These are phyloP conservation scores for Mortierella sp. DNA, from an alignment of 371 early-diverging fungal species.

Conservation along the genomic window DNA sequence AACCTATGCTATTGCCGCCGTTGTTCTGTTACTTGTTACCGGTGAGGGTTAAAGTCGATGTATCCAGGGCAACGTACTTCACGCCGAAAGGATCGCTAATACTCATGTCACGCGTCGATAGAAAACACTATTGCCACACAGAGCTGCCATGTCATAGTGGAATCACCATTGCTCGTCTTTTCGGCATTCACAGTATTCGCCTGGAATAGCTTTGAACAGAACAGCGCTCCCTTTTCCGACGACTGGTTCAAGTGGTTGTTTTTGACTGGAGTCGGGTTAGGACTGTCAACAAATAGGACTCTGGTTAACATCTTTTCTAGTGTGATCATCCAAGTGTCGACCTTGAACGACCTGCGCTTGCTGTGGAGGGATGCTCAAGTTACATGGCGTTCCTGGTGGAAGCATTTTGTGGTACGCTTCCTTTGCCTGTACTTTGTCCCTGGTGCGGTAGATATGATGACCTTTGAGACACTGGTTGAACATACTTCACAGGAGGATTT, in stretches of 20 bases:
- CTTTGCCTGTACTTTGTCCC: conserved; percentile 83
- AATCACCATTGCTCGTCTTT: conserved; percentile 88
- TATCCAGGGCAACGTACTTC: no score
- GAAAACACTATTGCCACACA: conserved; percentile 92
- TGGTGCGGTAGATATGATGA: conserved; percentile 73
- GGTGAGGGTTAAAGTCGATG: conserved; percentile 56
- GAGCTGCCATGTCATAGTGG: conserved; percentile 88
- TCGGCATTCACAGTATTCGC: conserved; percentile 74
- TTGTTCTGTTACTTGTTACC: conserved; percentile 75
- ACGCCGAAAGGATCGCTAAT: no score
- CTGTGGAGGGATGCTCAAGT: conserved; percentile 75
- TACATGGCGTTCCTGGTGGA: conserved; percentile 54
- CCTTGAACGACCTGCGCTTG: conserved; percentile 88
- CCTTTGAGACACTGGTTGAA: conserved; percentile 81
- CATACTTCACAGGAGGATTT: conserved; percentile 48
- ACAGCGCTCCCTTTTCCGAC: conserved; percentile 66
- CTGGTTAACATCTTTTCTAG: conserved; percentile 94
- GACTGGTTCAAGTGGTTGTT: conserved; percentile 80
- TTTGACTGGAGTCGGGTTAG: conserved; percentile 77
- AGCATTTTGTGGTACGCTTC: conserved; percentile 64
- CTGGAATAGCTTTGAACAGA: conserved; percentile 80
- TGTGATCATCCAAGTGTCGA: conserved; percentile 86
- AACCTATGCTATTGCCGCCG: conserved; percentile 68
- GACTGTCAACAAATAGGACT: conserved; percentile 76
- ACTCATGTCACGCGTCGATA: no score